Conservation (phyloP, 257 asterid species). For the Lavandula angustifolia region DNA sequence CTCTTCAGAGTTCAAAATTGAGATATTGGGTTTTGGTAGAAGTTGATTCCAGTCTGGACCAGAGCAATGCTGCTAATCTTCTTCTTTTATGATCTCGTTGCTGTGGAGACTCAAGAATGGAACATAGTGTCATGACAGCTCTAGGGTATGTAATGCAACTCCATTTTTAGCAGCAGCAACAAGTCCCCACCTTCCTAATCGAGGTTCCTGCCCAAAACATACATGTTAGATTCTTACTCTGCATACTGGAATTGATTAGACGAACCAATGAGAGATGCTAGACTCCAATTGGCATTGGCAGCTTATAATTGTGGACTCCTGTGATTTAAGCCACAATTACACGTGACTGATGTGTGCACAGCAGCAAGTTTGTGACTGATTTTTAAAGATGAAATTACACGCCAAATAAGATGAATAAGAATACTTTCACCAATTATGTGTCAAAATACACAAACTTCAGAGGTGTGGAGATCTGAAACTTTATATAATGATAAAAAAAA, state of each 20-base stretch:
- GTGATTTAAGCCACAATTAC: neutral
- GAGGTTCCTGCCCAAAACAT: conserved; percentile 68
- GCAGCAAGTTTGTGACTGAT: too few relatives aligned
- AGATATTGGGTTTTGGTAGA: too few relatives aligned
- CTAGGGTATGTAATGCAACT: conserved; percentile 64
- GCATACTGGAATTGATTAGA: neutral
- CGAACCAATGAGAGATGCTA: too few relatives aligned
- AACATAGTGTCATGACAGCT: conserved; percentile 45
- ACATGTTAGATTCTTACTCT: conserved; percentile 12
- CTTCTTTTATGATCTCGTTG: too few relatives aligned
- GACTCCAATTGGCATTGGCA: too few relatives aligned
- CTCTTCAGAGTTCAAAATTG: too few relatives aligned
- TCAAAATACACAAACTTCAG: too few relatives aligned
- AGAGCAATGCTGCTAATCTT: neutral
- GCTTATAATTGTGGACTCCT: neutral
- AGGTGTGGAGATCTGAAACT: too few relatives aligned
- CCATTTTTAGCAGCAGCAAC: conserved; percentile 61
- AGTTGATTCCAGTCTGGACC: conserved; percentile 3
- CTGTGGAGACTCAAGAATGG: conserved; percentile 16
- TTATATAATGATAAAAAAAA: neutral
- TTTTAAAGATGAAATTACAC: too few relatives aligned
- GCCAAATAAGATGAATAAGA: too few relatives aligned
- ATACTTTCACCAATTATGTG: too few relatives aligned
- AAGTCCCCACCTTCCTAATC: conserved; percentile 93
- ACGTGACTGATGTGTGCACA: too few relatives aligned